Conservation (phyloP, 352 stramenopile genomes). For the Globisporangium parvum region DNA sequence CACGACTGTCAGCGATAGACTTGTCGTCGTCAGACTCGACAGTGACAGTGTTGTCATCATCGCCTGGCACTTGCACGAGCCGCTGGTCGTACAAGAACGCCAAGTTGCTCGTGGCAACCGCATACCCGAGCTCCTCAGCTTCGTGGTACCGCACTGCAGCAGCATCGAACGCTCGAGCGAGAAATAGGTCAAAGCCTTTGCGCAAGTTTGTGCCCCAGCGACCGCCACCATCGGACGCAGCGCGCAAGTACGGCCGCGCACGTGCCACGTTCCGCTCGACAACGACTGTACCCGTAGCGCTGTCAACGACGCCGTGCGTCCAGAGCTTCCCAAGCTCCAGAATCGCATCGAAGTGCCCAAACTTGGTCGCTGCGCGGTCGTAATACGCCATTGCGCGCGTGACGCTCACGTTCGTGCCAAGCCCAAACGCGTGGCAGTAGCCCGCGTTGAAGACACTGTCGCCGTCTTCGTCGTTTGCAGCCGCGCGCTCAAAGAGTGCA, state of each 20-base stretch:
- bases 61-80: slow-evolving; percentile 19
- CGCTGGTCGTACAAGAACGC: slow-evolving; percentile 70
- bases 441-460: slow-evolving; percentile 90
- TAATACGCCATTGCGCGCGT: slow-evolving; percentile 60
- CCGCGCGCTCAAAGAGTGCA: slow-evolving; percentile 78
- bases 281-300: slow-evolving; percentile 9
- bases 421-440: slow-evolving; percentile 65
- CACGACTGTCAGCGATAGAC: background rate
- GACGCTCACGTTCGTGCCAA: slow-evolving; percentile 51
- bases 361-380: slow-evolving; percentile 45
- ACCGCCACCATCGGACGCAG: slow-evolving; percentile 58
- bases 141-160: slow-evolving; percentile 61
- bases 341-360: slow-evolving; percentile 85
- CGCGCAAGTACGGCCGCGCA: slow-evolving; percentile 46
- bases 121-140: slow-evolving; percentile 52
- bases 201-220: slow-evolving; percentile 52
- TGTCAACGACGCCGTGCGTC: slow-evolving; percentile 24
- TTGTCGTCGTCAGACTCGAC: slow-evolving; percentile 7
- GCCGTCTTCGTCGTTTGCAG: slow-evolving; percentile 64
- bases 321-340: slow-evolving; percentile 65
- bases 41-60: background rate
- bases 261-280: slow-evolving; percentile 17
- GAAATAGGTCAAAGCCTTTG: slow-evolving; percentile 59
- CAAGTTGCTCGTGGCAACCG: slow-evolving; percentile 62
- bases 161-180: slow-evolving; percentile 30